Evolutionary conservation across 148 eudicot species (phyloP).

Genomic region (Suaeda aralocaspica): DNA sequence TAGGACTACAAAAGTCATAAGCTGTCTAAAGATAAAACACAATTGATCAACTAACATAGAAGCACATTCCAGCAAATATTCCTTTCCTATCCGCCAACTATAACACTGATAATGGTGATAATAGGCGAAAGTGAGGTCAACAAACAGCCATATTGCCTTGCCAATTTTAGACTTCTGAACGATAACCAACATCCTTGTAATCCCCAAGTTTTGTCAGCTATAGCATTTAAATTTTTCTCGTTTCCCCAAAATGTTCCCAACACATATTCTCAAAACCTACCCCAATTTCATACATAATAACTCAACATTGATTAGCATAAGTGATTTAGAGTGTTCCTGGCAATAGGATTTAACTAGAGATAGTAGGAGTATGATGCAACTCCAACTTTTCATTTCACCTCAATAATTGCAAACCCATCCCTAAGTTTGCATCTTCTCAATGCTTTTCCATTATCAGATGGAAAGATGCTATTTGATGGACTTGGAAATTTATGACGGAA

Average conservation of each 20-base stretch:
- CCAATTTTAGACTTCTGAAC: neutral
- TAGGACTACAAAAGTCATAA: no score
- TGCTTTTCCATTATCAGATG: no score
- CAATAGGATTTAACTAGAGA: neutral
- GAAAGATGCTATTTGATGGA: no score
- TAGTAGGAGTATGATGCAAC: neutral
- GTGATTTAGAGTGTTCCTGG: neutral
- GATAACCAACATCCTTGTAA: neutral
- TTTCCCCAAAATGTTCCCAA: neutral
- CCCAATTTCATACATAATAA: neutral
- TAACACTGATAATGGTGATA: neutral
- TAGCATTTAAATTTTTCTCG: neutral
- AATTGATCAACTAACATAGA: neutral
- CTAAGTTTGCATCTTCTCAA: no score
- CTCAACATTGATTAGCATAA: neutral
- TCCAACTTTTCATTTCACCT: neutral
- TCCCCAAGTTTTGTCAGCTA: neutral
- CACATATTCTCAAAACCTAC: conserved; percentile 6
- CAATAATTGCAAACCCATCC: no score
- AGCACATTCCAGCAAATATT: neutral
- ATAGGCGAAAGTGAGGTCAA: neutral
- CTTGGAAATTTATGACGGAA: no score
- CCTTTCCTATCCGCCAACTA: neutral
- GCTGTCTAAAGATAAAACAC: neutral
- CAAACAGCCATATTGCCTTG: neutral